Evolutionary conservation across 306 rosid genomes (phyloP).

Genomic region (Rosa chinensis): DNA sequence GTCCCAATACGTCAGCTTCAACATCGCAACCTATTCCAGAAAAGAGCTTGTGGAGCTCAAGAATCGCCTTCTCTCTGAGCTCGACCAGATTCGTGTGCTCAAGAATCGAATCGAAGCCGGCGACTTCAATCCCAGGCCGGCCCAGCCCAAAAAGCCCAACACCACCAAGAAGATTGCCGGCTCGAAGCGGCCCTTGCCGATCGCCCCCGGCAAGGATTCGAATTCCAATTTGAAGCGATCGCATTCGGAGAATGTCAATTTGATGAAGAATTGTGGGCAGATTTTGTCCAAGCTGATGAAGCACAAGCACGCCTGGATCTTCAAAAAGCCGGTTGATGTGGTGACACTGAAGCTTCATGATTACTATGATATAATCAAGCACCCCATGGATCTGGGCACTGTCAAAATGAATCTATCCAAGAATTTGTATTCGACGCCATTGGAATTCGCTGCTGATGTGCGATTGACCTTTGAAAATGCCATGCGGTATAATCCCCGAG

Average conservation of each 20-base stretch:
- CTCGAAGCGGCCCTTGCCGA: slow-evolving; percentile 60
- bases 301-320: slow-evolving; percentile 71
- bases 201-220: slow-evolving; percentile 30
- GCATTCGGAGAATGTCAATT: slow-evolving; percentile 43
- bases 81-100: slow-evolving; percentile 68
- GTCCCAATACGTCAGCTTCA: slow-evolving; percentile 59
- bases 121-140: slow-evolving; percentile 32
- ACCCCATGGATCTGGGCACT: slow-evolving; percentile 95
- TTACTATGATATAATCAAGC: slow-evolving; percentile 71
- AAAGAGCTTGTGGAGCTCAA: slow-evolving; percentile 71
- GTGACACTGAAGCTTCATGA: slow-evolving; percentile 72
- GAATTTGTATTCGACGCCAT: slow-evolving; percentile 46
- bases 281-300: slow-evolving; percentile 77
- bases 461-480: slow-evolving; percentile 81
- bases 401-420: slow-evolving; percentile 58
- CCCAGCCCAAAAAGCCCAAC: slow-evolving; percentile 45
- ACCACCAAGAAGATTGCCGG: slow-evolving; percentile 57
- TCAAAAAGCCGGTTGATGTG: slow-evolving; percentile 71
- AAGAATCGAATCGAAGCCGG: slow-evolving; percentile 59
- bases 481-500: slow-evolving; percentile 75
- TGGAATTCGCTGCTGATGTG: slow-evolving; percentile 71
- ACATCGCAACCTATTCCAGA: slow-evolving; percentile 46
- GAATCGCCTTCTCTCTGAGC: slow-evolving; percentile 53
- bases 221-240: slow-evolving; percentile 46
- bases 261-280: slow-evolving; percentile 67